Conservation (phyloP, 768 basidiomycete genomes). For the Boletus rubescentipes region DNA sequence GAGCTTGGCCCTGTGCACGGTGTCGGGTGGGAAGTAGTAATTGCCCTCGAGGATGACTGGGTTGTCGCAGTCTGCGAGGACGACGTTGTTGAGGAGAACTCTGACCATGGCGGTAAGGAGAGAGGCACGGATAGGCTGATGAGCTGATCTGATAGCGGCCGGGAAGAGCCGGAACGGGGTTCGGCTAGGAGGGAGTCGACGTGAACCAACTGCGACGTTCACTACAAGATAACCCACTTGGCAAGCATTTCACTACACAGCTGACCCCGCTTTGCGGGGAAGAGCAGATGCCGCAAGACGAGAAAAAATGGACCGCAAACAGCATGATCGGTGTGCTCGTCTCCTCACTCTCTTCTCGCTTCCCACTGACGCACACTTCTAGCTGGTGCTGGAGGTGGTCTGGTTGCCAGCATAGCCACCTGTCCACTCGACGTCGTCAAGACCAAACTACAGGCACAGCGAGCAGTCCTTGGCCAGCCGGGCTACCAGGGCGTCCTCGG, state of each 20-base stretch:
- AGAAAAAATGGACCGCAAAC: constrained; percentile 67
- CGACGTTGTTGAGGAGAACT: constrained; percentile 47
- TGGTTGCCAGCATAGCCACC: constrained; percentile 89
- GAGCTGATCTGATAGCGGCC: constrained; percentile 10
- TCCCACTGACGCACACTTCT: background rate
- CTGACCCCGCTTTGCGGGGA: constrained; percentile 56
- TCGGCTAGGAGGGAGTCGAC: constrained; percentile 3
- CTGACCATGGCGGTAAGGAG: constrained; percentile 37
- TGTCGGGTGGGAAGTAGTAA: constrained; percentile 68
- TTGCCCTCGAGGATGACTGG: constrained; percentile 65
- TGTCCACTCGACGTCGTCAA: constrained; percentile 98
- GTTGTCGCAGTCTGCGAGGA: constrained; percentile 56
- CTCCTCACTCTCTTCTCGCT: background rate
- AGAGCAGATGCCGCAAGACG: constrained; percentile 62
- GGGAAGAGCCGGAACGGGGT: constrained; percentile 20
- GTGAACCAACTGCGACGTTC: background rate
- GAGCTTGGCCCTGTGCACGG: constrained; percentile 47
- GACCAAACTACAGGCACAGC: constrained; percentile 96
- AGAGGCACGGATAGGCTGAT: background rate
- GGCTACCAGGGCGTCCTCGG: constrained; percentile 79
- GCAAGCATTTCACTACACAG: constrained; percentile 4
- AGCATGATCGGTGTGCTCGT: constrained; percentile 73
- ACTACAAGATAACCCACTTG: background rate
- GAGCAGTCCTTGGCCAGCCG: constrained; percentile 60
- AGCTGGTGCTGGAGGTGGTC: constrained; percentile 95